Evolutionary conservation across 495 filamentous ascomycete species (phyloP).

Genomic region (Trichoderma asperelloides): DNA sequence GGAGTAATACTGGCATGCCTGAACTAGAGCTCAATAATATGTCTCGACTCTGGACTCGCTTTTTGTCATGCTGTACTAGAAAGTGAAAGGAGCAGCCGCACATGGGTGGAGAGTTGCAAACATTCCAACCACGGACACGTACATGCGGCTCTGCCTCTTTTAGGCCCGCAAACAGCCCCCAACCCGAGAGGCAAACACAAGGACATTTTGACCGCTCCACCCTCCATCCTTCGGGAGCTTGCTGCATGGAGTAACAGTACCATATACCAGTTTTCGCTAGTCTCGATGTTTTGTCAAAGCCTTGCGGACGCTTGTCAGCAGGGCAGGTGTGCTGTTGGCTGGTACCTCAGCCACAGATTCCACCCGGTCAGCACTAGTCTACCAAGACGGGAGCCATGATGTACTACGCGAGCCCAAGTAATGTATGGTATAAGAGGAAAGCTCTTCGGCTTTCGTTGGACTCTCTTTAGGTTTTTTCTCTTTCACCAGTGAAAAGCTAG

Average conservation of each 20-base stretch:
- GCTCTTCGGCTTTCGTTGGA: not conserved
- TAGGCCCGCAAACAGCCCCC: not conserved
- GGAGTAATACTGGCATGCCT: not conserved
- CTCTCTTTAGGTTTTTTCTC: not conserved
- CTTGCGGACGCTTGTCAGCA: slow-evolving; percentile 1
- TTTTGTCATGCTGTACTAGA: too few species aligned
- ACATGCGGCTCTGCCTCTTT: not conserved
- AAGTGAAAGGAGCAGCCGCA: too few species aligned
- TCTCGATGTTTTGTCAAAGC: not conserved
- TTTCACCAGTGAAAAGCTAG: not conserved
- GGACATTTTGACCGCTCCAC: not conserved
- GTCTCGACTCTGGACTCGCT: too few species aligned
- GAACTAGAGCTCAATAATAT: too few species aligned
- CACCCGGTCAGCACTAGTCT: slow-evolving; percentile 1
- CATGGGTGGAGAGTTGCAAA: not conserved
- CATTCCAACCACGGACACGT: not conserved
- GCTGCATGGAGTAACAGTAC: not conserved
- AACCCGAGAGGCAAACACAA: not conserved
- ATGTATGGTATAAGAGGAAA: not conserved
- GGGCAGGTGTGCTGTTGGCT: not conserved
- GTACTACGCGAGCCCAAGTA: not conserved
- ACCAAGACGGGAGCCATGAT: not conserved
- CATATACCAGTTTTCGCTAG: not conserved
- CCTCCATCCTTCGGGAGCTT: not conserved
- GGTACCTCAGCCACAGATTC: not conserved